Evolutionary conservation across 257 asterid species (phyloP).

Genomic region (Osmanthus fragrans): DNA sequence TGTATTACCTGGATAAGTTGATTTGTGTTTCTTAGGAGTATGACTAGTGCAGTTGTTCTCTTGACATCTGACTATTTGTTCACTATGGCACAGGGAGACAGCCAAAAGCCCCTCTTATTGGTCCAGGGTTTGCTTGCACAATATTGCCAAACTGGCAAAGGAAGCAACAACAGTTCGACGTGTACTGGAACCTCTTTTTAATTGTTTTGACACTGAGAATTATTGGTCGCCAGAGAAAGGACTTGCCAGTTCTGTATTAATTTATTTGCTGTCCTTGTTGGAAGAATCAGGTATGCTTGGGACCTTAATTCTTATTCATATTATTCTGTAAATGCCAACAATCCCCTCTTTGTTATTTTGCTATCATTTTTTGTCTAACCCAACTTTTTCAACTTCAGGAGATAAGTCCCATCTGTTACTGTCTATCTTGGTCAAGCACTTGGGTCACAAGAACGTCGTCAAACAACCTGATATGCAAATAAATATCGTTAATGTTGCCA

Average conservation of each 20-base stretch:
- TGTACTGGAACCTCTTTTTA: conserved; percentile 52
- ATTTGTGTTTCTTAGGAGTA: neutral
- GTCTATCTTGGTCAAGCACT: conserved; percentile 48
- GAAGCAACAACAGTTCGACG: conserved; percentile 54
- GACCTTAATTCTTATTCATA: conserved; percentile 6
- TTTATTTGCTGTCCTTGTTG: conserved; percentile 38
- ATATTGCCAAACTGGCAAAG: conserved; percentile 47
- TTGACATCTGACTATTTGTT: conserved; percentile 15
- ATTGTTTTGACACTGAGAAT: conserved; percentile 47
- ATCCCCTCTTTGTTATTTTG: neutral
- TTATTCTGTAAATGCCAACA: neutral
- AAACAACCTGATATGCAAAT: conserved; percentile 43
- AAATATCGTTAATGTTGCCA: conserved; percentile 31
- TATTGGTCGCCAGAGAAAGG: conserved; percentile 49
- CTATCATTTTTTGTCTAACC: neutral
- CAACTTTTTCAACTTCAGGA: conserved; percentile 29
- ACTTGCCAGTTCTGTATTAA: conserved; percentile 42
- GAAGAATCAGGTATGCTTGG: conserved; percentile 47
- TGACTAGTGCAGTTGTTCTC: neutral
- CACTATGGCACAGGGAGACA: conserved; percentile 33
- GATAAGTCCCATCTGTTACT: conserved; percentile 47
- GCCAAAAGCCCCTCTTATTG: conserved; percentile 46
- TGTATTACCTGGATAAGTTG: neutral
- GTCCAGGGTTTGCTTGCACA: conserved; percentile 45
- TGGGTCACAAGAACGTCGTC: conserved; percentile 49